Conservation (phyloP, 352 stramenopile species). For the Phytophthora pistaciae region DNA sequence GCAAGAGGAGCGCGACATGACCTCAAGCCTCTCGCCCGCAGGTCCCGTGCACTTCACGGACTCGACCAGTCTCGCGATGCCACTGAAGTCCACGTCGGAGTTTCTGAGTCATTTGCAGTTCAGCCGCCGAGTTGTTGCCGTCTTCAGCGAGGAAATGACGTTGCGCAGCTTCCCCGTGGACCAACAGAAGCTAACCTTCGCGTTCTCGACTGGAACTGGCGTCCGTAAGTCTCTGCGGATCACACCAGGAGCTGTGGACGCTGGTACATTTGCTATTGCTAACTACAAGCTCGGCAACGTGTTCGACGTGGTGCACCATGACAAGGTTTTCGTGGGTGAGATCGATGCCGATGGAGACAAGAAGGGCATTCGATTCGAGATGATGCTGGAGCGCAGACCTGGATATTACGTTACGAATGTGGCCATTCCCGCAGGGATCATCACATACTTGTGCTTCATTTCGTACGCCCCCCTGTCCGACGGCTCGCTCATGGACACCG, state of each 20-base stretch:
- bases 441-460: slow-evolving; percentile 68
- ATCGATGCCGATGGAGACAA: slow-evolving; percentile 44
- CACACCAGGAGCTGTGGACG: slow-evolving; percentile 39
- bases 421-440: slow-evolving; percentile 50
- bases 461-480: slow-evolving; percentile 51
- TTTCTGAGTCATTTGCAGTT: slow-evolving; percentile 49
- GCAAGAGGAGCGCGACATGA: slow-evolving; percentile 43
- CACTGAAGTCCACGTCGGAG: slow-evolving; percentile 23
- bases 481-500: slow-evolving; percentile 50
- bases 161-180: slow-evolving; percentile 69
- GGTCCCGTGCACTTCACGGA: slow-evolving; percentile 39
- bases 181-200: slow-evolving; percentile 65
- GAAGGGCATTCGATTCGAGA: slow-evolving; percentile 61
- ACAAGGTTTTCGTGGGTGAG: slow-evolving; percentile 61
- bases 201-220: slow-evolving; percentile 46
- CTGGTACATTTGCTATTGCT: slow-evolving; percentile 51
- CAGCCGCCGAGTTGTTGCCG: slow-evolving; percentile 46
- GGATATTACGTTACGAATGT: slow-evolving; percentile 72
- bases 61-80: slow-evolving; percentile 28
- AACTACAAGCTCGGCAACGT: slow-evolving; percentile 70
- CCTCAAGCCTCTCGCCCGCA: slow-evolving; percentile 37
- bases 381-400: slow-evolving; percentile 62
- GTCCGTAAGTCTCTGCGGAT: slow-evolving; percentile 47
- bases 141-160: slow-evolving; percentile 69
- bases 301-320: slow-evolving; percentile 57